A percentile compares a stretch with the other conserved stretches of the same genome.
phyloP scores from a whole-genome alignment of 345 rosid species.

The Aquilaria yunnanensis region DNA sequence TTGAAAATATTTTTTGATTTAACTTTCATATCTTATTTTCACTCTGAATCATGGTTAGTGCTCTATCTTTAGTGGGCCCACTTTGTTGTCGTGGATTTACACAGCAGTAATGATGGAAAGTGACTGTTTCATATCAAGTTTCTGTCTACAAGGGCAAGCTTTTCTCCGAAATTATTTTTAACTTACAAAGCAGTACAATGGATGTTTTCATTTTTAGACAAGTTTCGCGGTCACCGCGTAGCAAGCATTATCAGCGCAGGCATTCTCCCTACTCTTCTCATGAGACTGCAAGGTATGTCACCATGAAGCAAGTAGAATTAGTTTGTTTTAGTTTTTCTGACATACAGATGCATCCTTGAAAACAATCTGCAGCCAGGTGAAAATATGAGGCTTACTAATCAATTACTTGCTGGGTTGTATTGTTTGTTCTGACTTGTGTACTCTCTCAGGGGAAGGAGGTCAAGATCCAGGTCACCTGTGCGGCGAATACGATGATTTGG shows the following conservation, averaged over 20 bases:
- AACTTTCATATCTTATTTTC: too few relatives aligned
- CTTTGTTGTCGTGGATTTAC: too few relatives aligned
- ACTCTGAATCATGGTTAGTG: too few relatives aligned
- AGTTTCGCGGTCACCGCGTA: constrained; percentile 96
- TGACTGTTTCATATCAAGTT: constrained; percentile 16
- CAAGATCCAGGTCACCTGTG: constrained; percentile 77
- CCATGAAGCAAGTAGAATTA: constrained; percentile 23
- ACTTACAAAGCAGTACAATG: constrained; percentile 71
- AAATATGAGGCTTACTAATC: constrained; percentile 15
- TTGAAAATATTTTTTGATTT: too few relatives aligned
- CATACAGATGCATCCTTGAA: constrained; percentile 20
- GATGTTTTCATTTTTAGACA: constrained; percentile 97
- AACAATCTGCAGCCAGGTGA: constrained; percentile 53
- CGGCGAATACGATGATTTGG: constrained; percentile 41
- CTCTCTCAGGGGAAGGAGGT: constrained; percentile 54
- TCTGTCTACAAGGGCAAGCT: constrained; percentile 26
- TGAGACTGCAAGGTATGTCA: constrained; percentile 70
- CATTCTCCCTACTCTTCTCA: constrained; percentile 94
- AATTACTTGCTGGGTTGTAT: constrained; percentile 1
- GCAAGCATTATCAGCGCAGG: constrained; percentile 99
- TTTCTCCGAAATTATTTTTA: constrained; percentile 27
- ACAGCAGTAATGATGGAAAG: constrained; percentile 2
- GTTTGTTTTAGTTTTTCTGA: constrained; percentile 36
- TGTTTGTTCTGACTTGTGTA: constrained; percentile 9
- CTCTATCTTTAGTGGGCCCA: too few relatives aligned